Base-by-base conservation (phyloP, 2,329 filamentous ascomycete genomes). In the Pseudocercospora vitis region DNA sequence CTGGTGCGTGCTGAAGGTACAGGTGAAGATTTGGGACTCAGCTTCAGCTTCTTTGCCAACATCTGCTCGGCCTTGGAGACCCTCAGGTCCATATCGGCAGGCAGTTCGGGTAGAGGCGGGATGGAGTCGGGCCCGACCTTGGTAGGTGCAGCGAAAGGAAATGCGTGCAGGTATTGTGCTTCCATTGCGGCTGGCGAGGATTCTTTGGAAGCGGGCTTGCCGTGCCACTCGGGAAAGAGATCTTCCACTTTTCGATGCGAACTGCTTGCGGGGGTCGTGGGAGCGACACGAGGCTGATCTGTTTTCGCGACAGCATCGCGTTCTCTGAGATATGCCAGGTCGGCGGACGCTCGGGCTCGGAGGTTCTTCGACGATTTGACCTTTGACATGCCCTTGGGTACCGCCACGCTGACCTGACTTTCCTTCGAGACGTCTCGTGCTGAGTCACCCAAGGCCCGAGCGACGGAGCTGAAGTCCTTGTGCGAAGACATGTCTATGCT, bases 401-500 rank as follows among this genome's bases (percentile, higher is more conserved):
- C 4, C 16, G 42, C 42, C 4, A 24, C 11, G 8, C 24, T 45
- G 24, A 11, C 6, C 21, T 16, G 28, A 8, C 24, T 45, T 7
- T 45, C 42, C 14, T 45, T 45, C n/a, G 42, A 16, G 14, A 7
- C 29, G 4, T 77, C 75, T 55, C 76, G 77, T 4, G 75, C 73
- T 8, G 71, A 74, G 16, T 63, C 58, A 18, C 76, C 76, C 0
- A 77, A 66, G 3, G 73, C 66, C 8, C 68, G 62, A 3, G 72
- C 71, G 4, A 74, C 73, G 2, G 71, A 74, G 12, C 69, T 73
- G 29, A 76, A 68, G 56, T 76, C 66, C 11, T 71, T 63, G 24
- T 59, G 64, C n/a, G 63, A 50, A 33, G 52, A 19, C 23, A 53
- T 21, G 19, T 8, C 18, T 3, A 12, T 42, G 12, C 11, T 3